Evolutionary conservation across 2,329 filamentous ascomycete species (phyloP).

Genomic region (Neocucurbitaria cava): DNA sequence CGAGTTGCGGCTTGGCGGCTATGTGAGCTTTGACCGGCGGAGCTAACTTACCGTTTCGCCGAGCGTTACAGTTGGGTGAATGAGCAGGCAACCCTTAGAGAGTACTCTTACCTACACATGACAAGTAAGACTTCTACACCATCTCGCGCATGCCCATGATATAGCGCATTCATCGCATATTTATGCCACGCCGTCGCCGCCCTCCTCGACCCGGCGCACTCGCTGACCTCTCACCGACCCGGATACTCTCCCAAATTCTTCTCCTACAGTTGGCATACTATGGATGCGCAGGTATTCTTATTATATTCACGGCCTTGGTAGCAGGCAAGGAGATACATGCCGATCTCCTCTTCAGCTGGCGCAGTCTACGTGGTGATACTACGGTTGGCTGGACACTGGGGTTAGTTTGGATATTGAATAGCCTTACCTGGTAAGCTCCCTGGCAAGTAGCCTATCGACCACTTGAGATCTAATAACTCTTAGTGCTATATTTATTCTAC

Average conservation of each 20-base stretch:
- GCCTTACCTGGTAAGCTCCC: slow-evolving; percentile 65
- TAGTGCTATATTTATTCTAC: slow-evolving; percentile 82
- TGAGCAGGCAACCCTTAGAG: slow-evolving; percentile 23
- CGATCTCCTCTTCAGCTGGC: slow-evolving; percentile 69
- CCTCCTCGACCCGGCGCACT: slow-evolving; percentile 71
- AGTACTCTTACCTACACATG: too few species aligned
- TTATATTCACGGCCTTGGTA: slow-evolving; percentile 72
- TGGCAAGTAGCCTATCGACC: not conserved
- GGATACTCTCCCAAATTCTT: slow-evolving; percentile 71
- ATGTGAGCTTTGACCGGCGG: slow-evolving; percentile 24
- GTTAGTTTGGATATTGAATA: slow-evolving; percentile 71
- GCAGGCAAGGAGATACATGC: slow-evolving; percentile 66
- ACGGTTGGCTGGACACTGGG: slow-evolving; percentile 74
- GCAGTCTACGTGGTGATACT: slow-evolving; percentile 69
- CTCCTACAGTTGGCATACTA: slow-evolving; percentile 72
- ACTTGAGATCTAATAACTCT: slow-evolving; percentile 18
- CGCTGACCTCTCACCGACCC: slow-evolving; percentile 70
- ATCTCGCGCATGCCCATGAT: slow-evolving; percentile 20
- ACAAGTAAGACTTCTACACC: slow-evolving; percentile 9
- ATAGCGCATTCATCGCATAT: slow-evolving; percentile 24
- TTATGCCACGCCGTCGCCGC: slow-evolving; percentile 65
- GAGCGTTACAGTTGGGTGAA: slow-evolving; percentile 15
- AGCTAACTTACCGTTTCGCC: slow-evolving; percentile 25
- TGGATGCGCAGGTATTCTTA: slow-evolving; percentile 65
- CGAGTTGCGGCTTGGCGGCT: slow-evolving; percentile 26